Evolutionary conservation across 2,329 filamentous ascomycete species (phyloP).

Genomic region (Aspergillus hiratsukae): DNA sequence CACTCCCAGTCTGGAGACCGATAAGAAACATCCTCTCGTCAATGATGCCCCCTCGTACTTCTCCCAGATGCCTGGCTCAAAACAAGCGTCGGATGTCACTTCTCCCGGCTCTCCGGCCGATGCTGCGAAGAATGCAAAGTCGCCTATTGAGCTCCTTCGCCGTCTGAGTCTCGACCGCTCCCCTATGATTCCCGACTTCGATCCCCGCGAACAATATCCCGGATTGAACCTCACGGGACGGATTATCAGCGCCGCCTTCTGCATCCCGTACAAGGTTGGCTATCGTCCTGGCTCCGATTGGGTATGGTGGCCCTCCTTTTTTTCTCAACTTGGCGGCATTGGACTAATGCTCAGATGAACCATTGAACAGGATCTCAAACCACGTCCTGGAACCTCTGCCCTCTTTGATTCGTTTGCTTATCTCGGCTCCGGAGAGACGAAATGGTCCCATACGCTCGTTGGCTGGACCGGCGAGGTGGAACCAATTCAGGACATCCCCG

Average conservation of each 20-base stretch:
- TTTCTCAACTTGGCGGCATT: background rate
- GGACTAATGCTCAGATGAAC: conserved; percentile 2
- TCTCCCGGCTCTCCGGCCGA: conserved; percentile 36
- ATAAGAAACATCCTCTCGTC: conserved; percentile 15
- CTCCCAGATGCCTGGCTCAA: conserved; percentile 21
- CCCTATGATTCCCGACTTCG: conserved; percentile 43
- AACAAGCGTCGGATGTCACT: conserved; percentile 8
- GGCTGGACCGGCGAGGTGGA: conserved; percentile 92
- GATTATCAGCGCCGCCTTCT: conserved; percentile 61
- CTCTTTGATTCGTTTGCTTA: conserved; percentile 88
- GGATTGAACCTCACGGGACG: conserved; percentile 56
- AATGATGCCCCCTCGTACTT: conserved; percentile 28
- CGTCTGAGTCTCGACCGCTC: conserved; percentile 46
- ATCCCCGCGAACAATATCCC: conserved; percentile 54
- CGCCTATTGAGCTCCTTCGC: conserved; percentile 49
- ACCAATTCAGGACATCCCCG: conserved; percentile 27
- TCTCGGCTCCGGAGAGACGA: conserved; percentile 74
- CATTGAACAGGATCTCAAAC: conserved; percentile 60
- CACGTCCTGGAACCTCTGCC: conserved; percentile 81
- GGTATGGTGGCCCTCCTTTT: conserved; percentile 37
- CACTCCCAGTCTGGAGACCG: conserved; percentile 23
- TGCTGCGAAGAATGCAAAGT: conserved; percentile 42
- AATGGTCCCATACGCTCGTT: conserved; percentile 89
- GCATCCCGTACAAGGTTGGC: conserved; percentile 57
- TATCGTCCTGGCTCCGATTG: conserved; percentile 52